Base-by-base conservation (phyloP, 257 asterid genomes). In the Petunia axillaris region DNA sequence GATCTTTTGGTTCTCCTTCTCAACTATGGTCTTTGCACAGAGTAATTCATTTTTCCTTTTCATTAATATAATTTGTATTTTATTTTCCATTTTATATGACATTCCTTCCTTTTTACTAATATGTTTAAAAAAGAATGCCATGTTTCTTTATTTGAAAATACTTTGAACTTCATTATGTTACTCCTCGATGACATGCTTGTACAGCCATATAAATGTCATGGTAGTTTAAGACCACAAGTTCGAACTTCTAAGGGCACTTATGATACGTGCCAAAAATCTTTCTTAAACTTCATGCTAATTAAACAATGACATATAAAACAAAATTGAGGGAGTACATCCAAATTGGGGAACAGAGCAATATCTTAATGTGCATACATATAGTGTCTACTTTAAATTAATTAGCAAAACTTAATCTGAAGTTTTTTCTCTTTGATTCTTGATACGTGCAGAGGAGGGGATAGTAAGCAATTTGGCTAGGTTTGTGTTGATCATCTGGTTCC, bases 401-500 rank as follows among this genome's bases (percentile, higher is more conserved):
- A 71, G n/a, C 60, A 40, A 3, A 46, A 39, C 7, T 54, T 55
- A 76, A 55, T 16, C 4, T 39, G 67, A 76, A 13, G 16, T 84
- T 70, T 62, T 41, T 62, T 10, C 40, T 0, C 46, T 48, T 2
- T 70, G 35, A 9, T 48, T 71, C 11, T 35, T 11, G 60, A 11
- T 13, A 13, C 1, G 37, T 25, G 46, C 55, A 91, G 92, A 76
- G 85, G 91, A 89, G 83, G 85, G 55, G 78, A 82, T 85, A 44
- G 78, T 67, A 8, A 86, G 86, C 84, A 87, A 90, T 75, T 77
- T 81, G 82, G 64, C 90, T 0, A 86, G 92, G 82, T 64, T 86
- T 39, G 91, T 87, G 73, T 39, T 90, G 68, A 41, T 89, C 54
- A 86, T 89, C 2, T 86, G 89, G 89, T 84, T 84, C 6, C 75